Evolutionary conservation across 2,329 filamentous ascomycete species (phyloP).

Genomic region (Bisporella sp.): DNA sequence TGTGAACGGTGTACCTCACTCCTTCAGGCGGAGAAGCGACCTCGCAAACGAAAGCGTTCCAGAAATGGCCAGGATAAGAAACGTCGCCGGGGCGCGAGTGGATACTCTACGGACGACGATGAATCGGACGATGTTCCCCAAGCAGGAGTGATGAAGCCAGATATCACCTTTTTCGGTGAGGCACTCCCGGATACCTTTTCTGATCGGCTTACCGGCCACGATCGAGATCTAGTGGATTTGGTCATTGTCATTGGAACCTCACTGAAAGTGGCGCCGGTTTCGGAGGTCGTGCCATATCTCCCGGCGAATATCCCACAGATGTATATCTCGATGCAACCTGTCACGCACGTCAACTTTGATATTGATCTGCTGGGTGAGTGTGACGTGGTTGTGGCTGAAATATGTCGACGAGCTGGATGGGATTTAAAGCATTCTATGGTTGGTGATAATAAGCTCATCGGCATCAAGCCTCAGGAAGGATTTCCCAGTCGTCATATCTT

Average conservation of each 20-base stretch:
- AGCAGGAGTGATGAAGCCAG: conserved; percentile 86
- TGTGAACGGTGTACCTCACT: conserved; percentile 64
- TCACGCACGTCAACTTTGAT: conserved; percentile 89
- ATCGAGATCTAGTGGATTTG: conserved; percentile 74
- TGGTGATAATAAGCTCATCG: conserved; percentile 54
- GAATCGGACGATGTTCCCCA: conserved; percentile 58
- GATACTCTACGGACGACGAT: conserved; percentile 25
- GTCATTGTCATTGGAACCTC: conserved; percentile 95
- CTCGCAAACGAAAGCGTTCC: conserved; percentile 46
- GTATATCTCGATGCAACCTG: conserved; percentile 79
- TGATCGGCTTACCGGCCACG: conserved; percentile 70
- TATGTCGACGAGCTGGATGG: conserved; percentile 80
- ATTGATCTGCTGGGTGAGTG: conserved; percentile 95
- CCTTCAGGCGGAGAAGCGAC: conserved; percentile 42
- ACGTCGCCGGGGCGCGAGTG: conserved; percentile 17
- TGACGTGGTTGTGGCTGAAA: conserved; percentile 80
- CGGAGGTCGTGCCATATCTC: conserved; percentile 78
- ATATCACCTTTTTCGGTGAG: conserved; percentile 98
- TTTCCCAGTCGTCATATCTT: conserved; percentile 39
- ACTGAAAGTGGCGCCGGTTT: conserved; percentile 91
- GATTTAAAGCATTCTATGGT: conserved; percentile 76
- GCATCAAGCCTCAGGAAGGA: conserved; percentile 44
- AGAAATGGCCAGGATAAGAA: conserved; percentile 43
- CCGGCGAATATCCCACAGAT: conserved; percentile 80
- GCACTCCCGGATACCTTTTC: conserved; percentile 79